These are phyloP conservation scores for Boechera retrofracta DNA, from an alignment of 345 rosid species.

Conservation along the genomic window DNA sequence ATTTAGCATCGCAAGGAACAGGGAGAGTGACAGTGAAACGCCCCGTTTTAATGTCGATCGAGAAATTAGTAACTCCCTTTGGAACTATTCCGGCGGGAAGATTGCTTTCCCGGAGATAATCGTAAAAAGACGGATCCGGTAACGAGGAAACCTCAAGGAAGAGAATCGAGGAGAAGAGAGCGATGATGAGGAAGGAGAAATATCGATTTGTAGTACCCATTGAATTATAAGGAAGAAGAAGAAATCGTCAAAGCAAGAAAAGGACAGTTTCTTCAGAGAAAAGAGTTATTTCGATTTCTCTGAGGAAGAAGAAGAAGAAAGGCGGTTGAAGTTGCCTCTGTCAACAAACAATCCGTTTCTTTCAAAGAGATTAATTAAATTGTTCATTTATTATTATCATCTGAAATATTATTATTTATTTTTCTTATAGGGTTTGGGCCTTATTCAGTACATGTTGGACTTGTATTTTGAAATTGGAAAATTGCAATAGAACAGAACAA, in stretches of 20 bases:
- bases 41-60: conserved; percentile 58
- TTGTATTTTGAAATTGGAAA: conserved; percentile 1
- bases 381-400: not conserved
- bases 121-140: conserved; percentile 51
- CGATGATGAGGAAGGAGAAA: not conserved
- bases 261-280: not conserved
- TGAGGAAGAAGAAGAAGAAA: conserved; percentile 3
- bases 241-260: not conserved
- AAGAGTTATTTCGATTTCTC: not conserved
- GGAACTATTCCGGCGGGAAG: conserved; percentile 84
- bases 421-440: not conserved
- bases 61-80: conserved; percentile 66
- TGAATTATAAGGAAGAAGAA: not conserved
- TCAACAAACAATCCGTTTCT: conserved; percentile 24
- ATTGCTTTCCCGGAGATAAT: conserved; percentile 56
- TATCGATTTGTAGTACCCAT: conserved; percentile 23
- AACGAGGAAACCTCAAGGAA: conserved; percentile 13
- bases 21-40: conserved; percentile 59
- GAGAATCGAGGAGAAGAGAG: conserved; percentile 27
- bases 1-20: conserved; percentile 75
- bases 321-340: conserved; percentile 20
- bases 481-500: conserved; percentile 12
- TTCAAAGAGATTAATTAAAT: not conserved
- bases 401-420: not conserved
- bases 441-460: not conserved